Conservation (phyloP, 2,329 filamentous ascomycete species). For the Cercospora janseana region DNA sequence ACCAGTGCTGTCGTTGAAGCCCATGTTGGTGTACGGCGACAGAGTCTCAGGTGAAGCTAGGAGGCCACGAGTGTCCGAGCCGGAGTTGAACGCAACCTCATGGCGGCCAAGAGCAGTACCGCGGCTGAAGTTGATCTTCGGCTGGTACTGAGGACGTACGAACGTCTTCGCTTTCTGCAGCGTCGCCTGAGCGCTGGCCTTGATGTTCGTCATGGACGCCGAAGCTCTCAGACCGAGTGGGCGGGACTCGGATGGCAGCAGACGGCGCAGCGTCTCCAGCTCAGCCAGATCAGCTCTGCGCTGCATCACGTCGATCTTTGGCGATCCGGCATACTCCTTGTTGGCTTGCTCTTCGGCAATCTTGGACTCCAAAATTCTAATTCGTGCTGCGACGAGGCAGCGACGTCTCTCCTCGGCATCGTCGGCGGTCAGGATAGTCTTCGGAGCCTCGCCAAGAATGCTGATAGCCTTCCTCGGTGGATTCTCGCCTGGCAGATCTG, state of each 20-base stretch:
- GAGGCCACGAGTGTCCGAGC: constrained; percentile 15
- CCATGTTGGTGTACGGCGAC: constrained; percentile 10
- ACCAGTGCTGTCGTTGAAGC: constrained; percentile 20
- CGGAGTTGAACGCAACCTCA: constrained; percentile 11
- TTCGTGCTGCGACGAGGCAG: constrained; percentile 4
- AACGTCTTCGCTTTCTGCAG: constrained; percentile 16
- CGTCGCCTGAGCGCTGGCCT: constrained; percentile 4
- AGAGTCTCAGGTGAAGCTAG: constrained; percentile 8
- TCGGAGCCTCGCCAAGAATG: background rate
- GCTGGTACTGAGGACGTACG: constrained; percentile 14
- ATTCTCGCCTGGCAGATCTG: background rate
- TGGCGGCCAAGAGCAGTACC: constrained; percentile 12
- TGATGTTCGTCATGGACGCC: constrained; percentile 8
- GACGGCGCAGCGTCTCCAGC: constrained; percentile 12
- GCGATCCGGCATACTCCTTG: constrained; percentile 1
- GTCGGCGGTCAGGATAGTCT: background rate
- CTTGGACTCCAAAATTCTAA: constrained; percentile 12
- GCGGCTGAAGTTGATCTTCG: constrained; percentile 13
- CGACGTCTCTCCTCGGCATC: constrained; percentile 1
- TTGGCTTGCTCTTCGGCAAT: constrained; percentile 13
- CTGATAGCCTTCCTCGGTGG: background rate
- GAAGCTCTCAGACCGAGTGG: constrained; percentile 13
- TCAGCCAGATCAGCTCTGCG: constrained; percentile 19
- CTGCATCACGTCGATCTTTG: constrained; percentile 7
- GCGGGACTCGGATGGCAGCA: constrained; percentile 11